Evolutionary conservation across 1,284 basidiomycete species (phyloP).

Genomic region (Pisolithus thermaeus): DNA sequence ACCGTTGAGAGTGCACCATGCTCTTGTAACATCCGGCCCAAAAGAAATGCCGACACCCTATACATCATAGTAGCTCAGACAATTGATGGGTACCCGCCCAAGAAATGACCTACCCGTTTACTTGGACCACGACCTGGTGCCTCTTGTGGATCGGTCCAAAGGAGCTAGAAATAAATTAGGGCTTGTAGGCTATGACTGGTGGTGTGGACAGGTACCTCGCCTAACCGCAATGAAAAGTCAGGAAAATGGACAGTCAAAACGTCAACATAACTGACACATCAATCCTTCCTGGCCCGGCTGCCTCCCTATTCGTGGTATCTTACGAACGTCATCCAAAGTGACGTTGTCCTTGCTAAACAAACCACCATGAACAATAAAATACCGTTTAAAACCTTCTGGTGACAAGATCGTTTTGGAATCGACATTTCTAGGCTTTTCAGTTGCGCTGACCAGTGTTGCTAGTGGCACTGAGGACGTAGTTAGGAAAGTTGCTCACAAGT

Average conservation of each 20-base stretch:
- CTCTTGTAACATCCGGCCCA: constrained; percentile 86
- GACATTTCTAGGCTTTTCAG: constrained; percentile 50
- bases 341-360: constrained; percentile 94
- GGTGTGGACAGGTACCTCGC: constrained; percentile 42
- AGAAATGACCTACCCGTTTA: constrained; percentile 65
- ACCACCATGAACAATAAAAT: constrained; percentile 95
- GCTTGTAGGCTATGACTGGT: neutral
- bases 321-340: constrained; percentile 86
- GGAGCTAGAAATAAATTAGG: constrained; percentile 35
- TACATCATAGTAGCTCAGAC: constrained; percentile 7
- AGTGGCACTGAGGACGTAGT: constrained; percentile 65
- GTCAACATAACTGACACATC: constrained; percentile 67
- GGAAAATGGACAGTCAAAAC: constrained; percentile 1
- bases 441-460: constrained; percentile 78
- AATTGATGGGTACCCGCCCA: constrained; percentile 1
- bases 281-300: constrained; percentile 95
- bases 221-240: constrained; percentile 27
- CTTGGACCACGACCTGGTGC: constrained; percentile 89
- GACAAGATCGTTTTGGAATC: constrained; percentile 62
- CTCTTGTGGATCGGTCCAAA: constrained; percentile 97
- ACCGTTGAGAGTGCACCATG: constrained; percentile 86
- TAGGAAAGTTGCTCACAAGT: constrained; percentile 1
- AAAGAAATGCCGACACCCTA: constrained; percentile 95
- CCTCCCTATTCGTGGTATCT: constrained; percentile 80
- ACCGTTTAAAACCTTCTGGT: constrained; percentile 81